A percentile compares a stretch with the other conserved stretches of the same genome.
Conservation (phyloP, 1,284 basidiomycete species). For the Papiliotrema fonsecae region DNA sequence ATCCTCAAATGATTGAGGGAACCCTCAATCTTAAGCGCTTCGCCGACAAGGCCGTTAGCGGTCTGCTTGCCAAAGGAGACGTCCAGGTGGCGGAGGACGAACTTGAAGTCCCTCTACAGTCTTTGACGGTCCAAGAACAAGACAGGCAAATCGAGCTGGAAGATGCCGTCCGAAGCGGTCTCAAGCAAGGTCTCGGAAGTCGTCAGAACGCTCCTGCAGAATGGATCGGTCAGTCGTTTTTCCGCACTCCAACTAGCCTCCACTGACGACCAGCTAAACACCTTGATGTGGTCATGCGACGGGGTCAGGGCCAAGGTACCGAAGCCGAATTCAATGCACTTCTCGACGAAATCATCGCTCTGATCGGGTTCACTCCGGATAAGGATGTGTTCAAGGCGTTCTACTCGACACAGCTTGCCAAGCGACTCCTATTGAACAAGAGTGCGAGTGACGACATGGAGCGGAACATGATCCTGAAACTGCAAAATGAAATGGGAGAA, state of each 20-base stretch:
- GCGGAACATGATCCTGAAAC: constrained; percentile 75
- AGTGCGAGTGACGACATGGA: constrained; percentile 91
- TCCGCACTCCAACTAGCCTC: background rate
- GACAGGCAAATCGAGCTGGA: constrained; percentile 30
- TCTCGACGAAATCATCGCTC: constrained; percentile 69
- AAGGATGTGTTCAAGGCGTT: constrained; percentile 93
- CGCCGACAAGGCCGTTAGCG: constrained; percentile 55
- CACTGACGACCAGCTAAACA: constrained; percentile 61
- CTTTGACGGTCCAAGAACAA: background rate
- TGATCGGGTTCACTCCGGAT: constrained; percentile 81
- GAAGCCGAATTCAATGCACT: constrained; percentile 66
- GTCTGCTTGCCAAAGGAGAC: constrained; percentile 48
- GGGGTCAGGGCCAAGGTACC: constrained; percentile 68
- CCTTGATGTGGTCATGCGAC: constrained; percentile 78
- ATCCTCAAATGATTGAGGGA: constrained; percentile 64
- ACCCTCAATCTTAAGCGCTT: constrained; percentile 68
- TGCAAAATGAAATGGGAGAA: constrained; percentile 62
- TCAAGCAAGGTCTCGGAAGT: constrained; percentile 73
- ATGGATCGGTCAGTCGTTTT: constrained; percentile 58
- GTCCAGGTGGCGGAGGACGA: background rate
- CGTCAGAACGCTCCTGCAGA: constrained; percentile 86
- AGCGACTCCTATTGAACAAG: constrained; percentile 76
- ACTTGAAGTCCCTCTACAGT: background rate
- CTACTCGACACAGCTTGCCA: constrained; percentile 85
- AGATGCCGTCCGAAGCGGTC: constrained; percentile 60